Percentiles rank a stretch among this genome's conserved stretches.
phyloP scores from a whole-genome alignment of 345 rosid genomes.

The Gossypium longicalyx region DNA sequence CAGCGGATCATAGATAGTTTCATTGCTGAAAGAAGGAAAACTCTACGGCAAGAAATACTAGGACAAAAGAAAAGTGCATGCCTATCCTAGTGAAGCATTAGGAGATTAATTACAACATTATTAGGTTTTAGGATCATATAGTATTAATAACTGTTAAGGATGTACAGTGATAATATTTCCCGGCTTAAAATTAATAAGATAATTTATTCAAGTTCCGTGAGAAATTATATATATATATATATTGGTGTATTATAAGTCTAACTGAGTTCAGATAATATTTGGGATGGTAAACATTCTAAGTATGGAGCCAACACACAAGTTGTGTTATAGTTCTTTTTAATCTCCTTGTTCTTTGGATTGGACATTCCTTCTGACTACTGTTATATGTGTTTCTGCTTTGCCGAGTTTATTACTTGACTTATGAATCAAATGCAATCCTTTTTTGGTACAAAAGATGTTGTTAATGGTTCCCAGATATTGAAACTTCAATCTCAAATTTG shows the following conservation, averaged over 20 bases:
- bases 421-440: background rate
- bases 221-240: too few relatives aligned
- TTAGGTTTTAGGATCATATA: background rate
- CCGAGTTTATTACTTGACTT: background rate
- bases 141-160: background rate
- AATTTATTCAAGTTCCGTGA: background rate
- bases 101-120: background rate
- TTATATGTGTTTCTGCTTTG: background rate
- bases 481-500: background rate
- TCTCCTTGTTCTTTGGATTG: background rate
- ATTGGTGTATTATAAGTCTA: too few relatives aligned
- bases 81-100: background rate
- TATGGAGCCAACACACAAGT: too few relatives aligned
- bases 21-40: conserved; percentile 21
- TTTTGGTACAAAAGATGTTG: background rate
- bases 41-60: background rate
- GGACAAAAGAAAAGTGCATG: background rate
- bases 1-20: conserved; percentile 28
- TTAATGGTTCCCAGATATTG: background rate
- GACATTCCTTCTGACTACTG: background rate
- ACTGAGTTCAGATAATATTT: too few relatives aligned
- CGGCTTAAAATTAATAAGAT: background rate
- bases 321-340: background rate
- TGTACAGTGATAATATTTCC: conserved; percentile 2
- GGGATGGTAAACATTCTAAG: rapidly evolving